Conservation (phyloP, 2,329 filamentous ascomycete species). For the Ophiostoma perfectum region DNA sequence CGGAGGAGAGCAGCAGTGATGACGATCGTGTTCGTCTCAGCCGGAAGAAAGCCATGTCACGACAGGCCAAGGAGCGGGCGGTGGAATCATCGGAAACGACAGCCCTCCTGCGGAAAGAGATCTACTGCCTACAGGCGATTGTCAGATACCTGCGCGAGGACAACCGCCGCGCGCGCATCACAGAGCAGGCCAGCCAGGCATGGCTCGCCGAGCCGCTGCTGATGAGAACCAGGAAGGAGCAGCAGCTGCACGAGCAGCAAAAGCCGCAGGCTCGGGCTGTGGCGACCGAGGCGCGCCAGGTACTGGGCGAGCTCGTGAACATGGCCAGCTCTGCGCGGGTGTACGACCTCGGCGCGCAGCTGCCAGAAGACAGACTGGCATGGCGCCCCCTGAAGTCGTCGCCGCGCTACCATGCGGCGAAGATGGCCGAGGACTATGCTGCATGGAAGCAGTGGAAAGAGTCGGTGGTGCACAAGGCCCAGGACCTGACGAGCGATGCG, state of each 20-base stretch:
- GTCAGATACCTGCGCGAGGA: constrained; percentile 65
- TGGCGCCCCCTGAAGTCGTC: constrained; percentile 62
- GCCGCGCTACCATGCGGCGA: constrained; percentile 61
- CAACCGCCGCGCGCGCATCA: constrained; percentile 55
- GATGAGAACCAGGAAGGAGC: constrained; percentile 32
- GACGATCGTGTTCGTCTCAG: constrained; percentile 35
- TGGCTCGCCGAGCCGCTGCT: constrained; percentile 61
- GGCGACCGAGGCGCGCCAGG: constrained; percentile 57
- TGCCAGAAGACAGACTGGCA: constrained; percentile 29
- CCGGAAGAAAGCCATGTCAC: constrained; percentile 10
- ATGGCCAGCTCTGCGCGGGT: constrained; percentile 53
- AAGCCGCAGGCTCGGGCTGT: constrained; percentile 37
- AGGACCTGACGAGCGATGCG: constrained; percentile 34
- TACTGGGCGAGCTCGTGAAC: constrained; percentile 58
- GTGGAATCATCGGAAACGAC: constrained; percentile 68
- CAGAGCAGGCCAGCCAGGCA: constrained; percentile 50
- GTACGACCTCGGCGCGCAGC: constrained; percentile 48
- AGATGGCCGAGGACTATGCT: constrained; percentile 60
- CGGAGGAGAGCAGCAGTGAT: neutral
- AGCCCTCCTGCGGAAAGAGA: constrained; percentile 64
- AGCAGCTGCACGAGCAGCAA: constrained; percentile 7
- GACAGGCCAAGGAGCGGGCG: constrained; percentile 50
- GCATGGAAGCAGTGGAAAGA: constrained; percentile 56
- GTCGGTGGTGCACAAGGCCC: constrained; percentile 50
- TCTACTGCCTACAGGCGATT: constrained; percentile 58